A percentile compares a stretch with the other conserved stretches of the same genome.
phyloP scores from a whole-genome alignment of 169 alveolate species.

The Plasmodium vinckei region DNA sequence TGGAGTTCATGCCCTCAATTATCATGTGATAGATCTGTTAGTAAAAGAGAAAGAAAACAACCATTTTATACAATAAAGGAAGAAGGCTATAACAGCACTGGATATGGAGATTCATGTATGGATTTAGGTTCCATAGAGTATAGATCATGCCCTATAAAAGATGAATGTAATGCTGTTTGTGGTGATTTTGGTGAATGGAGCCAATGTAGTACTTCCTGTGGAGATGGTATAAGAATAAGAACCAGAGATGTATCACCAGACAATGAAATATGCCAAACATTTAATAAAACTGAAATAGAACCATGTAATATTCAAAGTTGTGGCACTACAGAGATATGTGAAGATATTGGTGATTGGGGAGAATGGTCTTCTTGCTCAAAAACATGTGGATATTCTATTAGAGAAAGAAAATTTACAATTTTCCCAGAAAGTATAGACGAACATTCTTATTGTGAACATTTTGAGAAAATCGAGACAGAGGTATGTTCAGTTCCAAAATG shows the following conservation, averaged over 20 bases:
- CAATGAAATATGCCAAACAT: conserved; percentile 12
- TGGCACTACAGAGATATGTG: conserved; percentile 38
- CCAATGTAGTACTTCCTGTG: conserved; percentile 54
- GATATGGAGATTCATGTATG: conserved; percentile 47
- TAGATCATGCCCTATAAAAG: conserved; percentile 40
- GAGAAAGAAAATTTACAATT: conserved; percentile 34
- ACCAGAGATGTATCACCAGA: conserved; percentile 17
- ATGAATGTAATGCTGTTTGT: conserved; percentile 45
- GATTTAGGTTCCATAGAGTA: conserved; percentile 58
- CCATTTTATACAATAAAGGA: conserved; percentile 63
- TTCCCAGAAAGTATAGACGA: conserved; percentile 32
- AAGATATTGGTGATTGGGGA: conserved; percentile 65
- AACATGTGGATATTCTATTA: conserved; percentile 71
- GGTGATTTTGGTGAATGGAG: conserved; percentile 77
- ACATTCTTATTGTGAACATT: conserved; percentile 17
- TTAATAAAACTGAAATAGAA: conserved; percentile 65
- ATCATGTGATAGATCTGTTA: conserved; percentile 14
- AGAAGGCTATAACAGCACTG: conserved; percentile 11
- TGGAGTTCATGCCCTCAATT: conserved; percentile 66
- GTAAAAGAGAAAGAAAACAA: conserved; percentile 63
- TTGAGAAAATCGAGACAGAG: conserved; percentile 42
- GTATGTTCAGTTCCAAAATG: conserved; percentile 66
- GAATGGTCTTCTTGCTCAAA: conserved; percentile 71
- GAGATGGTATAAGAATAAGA: conserved; percentile 56
- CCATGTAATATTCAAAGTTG: conserved; percentile 64